Evolutionary conservation across 2,329 filamentous ascomycete genomes (phyloP).

Genomic region (Beauveria sp.): DNA sequence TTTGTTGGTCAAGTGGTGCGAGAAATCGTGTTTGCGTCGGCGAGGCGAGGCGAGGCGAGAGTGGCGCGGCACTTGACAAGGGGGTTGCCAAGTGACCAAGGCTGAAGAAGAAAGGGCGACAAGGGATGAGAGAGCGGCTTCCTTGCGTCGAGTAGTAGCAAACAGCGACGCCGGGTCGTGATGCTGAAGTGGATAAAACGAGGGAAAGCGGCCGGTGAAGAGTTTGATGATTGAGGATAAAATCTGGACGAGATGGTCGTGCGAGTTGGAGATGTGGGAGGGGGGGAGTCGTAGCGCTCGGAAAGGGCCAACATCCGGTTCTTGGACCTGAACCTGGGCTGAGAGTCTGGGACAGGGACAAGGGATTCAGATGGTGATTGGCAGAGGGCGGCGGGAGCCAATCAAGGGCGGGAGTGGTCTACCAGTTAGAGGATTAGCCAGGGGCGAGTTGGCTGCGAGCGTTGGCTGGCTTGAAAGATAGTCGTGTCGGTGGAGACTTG

Average conservation of each 20-base stretch:
- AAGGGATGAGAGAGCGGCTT: background rate
- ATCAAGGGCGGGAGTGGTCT: background rate
- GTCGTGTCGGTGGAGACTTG: no score
- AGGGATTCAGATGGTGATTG: background rate
- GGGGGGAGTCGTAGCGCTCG: background rate
- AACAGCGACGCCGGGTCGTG: slow-evolving; percentile 6
- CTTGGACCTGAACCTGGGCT: background rate
- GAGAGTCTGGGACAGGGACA: background rate
- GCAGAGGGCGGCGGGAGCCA: background rate
- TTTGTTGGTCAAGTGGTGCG: background rate
- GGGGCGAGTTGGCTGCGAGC: no score
- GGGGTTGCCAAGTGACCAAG: background rate
- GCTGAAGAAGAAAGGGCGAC: background rate
- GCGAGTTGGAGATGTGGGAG: background rate
- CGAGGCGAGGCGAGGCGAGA: background rate
- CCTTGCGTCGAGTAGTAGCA: background rate
- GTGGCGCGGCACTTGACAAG: background rate
- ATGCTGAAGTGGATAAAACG: background rate
- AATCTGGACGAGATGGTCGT: background rate
- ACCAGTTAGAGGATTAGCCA: no score
- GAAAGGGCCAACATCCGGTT: background rate
- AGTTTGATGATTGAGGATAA: background rate
- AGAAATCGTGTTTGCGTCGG: background rate
- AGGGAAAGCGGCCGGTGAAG: background rate
- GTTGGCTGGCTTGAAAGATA: no score